phyloP scores from a whole-genome alignment of 169 alveolate species.

The Besnoitia besnoiti region DNA sequence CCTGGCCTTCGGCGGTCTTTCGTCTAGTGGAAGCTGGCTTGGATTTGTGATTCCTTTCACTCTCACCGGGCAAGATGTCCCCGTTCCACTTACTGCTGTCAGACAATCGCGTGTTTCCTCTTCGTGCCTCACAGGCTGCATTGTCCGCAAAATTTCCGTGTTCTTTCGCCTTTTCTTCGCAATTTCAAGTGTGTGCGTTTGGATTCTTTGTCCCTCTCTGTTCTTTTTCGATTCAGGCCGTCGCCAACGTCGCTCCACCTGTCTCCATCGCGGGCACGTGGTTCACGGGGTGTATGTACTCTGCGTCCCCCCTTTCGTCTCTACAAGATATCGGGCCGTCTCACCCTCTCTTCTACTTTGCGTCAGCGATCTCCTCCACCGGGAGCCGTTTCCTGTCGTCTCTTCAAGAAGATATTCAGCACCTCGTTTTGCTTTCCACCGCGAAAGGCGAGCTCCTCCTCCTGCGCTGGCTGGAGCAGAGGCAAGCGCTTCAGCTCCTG shows the following conservation, averaged over 20 bases:
- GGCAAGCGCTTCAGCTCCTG: not conserved
- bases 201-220: no score
- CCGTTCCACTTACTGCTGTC: no score
- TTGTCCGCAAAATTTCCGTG: not conserved
- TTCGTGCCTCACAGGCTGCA: no score
- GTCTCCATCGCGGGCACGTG: constrained; percentile 40
- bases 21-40: no score
- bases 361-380: not conserved
- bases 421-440: constrained; percentile 52
- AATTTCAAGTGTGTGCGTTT: not conserved
- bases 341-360: constrained; percentile 13
- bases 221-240: not conserved
- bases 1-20: no score
- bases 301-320: constrained; percentile 47
- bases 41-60: no score
- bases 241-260: not conserved
- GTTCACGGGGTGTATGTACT: constrained; percentile 65
- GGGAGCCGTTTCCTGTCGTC: not conserved
- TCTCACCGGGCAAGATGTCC: no score
- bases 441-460: constrained; percentile 45
- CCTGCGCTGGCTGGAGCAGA: constrained; percentile 43
- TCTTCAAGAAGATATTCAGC: constrained; percentile 54
- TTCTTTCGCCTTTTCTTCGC: not conserved
- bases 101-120: no score
- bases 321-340: not conserved